Evolutionary conservation across 1,139 yeast species (phyloP), one percentile per base, ranked within the genome.

Genomic region (Blastobotrys persicus): DNA sequence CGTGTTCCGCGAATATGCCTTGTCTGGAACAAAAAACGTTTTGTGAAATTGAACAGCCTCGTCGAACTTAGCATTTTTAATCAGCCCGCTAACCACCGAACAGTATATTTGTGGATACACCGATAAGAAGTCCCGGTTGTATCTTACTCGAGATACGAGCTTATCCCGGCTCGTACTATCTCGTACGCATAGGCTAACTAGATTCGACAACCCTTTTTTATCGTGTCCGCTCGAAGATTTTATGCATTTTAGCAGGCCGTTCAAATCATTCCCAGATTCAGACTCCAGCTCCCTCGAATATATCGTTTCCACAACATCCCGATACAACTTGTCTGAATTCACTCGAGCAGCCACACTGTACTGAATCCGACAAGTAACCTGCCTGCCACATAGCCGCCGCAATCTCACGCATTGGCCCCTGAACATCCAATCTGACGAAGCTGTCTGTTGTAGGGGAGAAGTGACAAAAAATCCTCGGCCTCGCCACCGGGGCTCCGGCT

Each of bases 101-200:
- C 41, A 37, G 41, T 37, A 37, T 17, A 37, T 37, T 14, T 23
- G 41, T 5, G 41, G 41, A 16, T 37, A 37, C 4, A 37, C 4
- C 4, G 26, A 13, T 12, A 37, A n/a, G 7, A 37, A 23, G 4
- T 19, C 19, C 12, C 26, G 41, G 12, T 37, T 23, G 5, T 6
- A 23, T 9, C 9, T 23, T 9, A 23, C 28, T 9, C 9, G 28
- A 5, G 28, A 23, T 23, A 23, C 28, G 9, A 23, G 28, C 9
- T 23, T 23, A 5, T 6, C 9, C 9, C 28, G 28, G 28, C 28
- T 23, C 9, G 5, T 9, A 23, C 28, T 23, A 23, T 23, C 28
- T 23, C 9, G 28, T 23, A 23, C 28, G 9, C 28, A 23, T 9
- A 23, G 9, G 9, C 28, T 9, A 23, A 23, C 28, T 9, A 23